Evolutionary conservation across 805 yeast genomes (phyloP).

Genomic region (Schwanniomyces pseudopolymorphus): DNA sequence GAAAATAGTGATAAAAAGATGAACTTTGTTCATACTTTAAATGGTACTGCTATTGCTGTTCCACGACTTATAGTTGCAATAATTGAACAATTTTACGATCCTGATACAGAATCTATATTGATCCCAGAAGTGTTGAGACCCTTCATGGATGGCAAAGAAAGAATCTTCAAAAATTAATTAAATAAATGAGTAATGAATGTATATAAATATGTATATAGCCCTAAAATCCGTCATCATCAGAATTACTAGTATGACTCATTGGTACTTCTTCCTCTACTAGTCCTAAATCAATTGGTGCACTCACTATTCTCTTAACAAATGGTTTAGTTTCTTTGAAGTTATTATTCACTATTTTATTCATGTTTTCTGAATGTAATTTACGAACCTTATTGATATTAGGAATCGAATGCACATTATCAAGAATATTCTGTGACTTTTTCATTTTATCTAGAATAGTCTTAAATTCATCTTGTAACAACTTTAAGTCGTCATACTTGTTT

Average conservation of each 20-base stretch:
- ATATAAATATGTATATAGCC: constrained; percentile 8
- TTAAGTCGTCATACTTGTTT: constrained; percentile 21
- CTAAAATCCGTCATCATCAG: constrained; percentile 7
- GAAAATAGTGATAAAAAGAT: constrained; percentile 30
- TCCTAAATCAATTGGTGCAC: constrained; percentile 20
- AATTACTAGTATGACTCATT: constrained; percentile 9
- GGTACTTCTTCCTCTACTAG: constrained; percentile 6
- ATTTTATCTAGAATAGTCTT: constrained; percentile 10
- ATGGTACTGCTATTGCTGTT: constrained; percentile 95
- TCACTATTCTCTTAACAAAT: constrained; percentile 23
- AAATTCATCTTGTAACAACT: constrained; percentile 20
- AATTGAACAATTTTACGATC: constrained; percentile 81
- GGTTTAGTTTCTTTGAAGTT: constrained; percentile 1
- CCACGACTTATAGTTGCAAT: constrained; percentile 89
- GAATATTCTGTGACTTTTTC: constrained; percentile 3
- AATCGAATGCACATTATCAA: neutral
- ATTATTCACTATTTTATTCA: constrained; percentile 13
- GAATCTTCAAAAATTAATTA: constrained; percentile 16
- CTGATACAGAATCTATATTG: constrained; percentile 47
- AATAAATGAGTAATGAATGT: neutral
- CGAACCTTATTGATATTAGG: constrained; percentile 16
- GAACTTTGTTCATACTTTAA: constrained; percentile 76
- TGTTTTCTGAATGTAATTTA: constrained; percentile 20
- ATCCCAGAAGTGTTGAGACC: constrained; percentile 70
- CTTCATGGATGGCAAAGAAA: constrained; percentile 66